Evolutionary conservation across 768 basidiomycete genomes (phyloP).

Genomic region (Boletus reticulatus): DNA sequence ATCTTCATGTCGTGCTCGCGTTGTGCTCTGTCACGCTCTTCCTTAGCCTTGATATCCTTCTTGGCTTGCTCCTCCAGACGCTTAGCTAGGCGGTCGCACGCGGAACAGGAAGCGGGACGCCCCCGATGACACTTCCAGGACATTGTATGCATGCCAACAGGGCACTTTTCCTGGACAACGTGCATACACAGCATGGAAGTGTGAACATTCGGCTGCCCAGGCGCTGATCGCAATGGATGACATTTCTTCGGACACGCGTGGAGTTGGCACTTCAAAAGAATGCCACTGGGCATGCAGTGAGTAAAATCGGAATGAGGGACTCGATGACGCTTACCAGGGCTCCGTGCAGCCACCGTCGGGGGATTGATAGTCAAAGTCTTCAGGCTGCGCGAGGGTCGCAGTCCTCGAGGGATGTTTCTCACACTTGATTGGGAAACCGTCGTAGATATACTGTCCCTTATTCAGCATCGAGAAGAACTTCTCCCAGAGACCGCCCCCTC

Average conservation of each 20-base stretch:
- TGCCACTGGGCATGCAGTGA: slow-evolving; percentile 6
- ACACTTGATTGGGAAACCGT: slow-evolving; percentile 62
- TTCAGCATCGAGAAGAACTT: slow-evolving; percentile 46
- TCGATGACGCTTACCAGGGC: slow-evolving; percentile 47
- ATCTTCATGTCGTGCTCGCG: slow-evolving; percentile 41
- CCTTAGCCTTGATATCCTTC: slow-evolving; percentile 40
- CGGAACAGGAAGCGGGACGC: slow-evolving; percentile 37
- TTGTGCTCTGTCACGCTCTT: slow-evolving; percentile 45
- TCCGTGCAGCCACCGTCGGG: slow-evolving; percentile 67
- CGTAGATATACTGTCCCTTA: slow-evolving; percentile 44
- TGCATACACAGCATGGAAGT: slow-evolving; percentile 41
- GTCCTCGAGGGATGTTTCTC: slow-evolving; percentile 49
- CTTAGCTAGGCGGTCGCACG: slow-evolving; percentile 45
- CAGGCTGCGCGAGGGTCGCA: slow-evolving; percentile 35
- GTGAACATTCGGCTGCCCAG: slow-evolving; percentile 31
- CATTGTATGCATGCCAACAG: slow-evolving; percentile 40
- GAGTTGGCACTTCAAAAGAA: slow-evolving; percentile 12
- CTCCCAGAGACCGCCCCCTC: slow-evolving; percentile 52
- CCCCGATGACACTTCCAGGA: slow-evolving; percentile 46
- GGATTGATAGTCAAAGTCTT: slow-evolving; percentile 49
- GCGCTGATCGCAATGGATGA: slow-evolving; percentile 52
- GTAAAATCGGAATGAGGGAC: background rate
- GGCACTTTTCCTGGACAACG: slow-evolving; percentile 39
- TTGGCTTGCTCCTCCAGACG: slow-evolving; percentile 40
- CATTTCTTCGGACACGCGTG: slow-evolving; percentile 64